Evolutionary conservation across 441 rosid species (phyloP).

Genomic region (Populus tomentosa): DNA sequence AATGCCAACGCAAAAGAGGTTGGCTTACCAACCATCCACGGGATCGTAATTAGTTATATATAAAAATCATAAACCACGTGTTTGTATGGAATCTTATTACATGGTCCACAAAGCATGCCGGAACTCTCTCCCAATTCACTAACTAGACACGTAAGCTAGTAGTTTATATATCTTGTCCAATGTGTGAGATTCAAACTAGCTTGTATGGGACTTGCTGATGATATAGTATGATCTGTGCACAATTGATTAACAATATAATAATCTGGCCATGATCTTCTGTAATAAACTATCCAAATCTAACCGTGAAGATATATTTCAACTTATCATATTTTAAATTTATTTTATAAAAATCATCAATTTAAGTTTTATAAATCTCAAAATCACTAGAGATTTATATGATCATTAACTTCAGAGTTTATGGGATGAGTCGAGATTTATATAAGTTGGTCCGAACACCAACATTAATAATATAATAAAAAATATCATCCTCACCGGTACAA

Average conservation of each 20-base stretch:
- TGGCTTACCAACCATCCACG: slow-evolving; percentile 6
- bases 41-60: background rate
- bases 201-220: background rate
- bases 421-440: too few relatives aligned
- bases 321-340: too few relatives aligned
- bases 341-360: too few relatives aligned
- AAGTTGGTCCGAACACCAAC: too few relatives aligned
- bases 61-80: slow-evolving; percentile 12
- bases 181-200: background rate
- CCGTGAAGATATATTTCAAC: too few relatives aligned
- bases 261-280: background rate
- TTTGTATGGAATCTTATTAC: slow-evolving; percentile 4
- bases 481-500: background rate
- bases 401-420: too few relatives aligned
- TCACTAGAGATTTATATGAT: rapidly evolving
- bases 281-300: too few relatives aligned
- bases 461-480: too few relatives aligned
- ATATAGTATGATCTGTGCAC: background rate
- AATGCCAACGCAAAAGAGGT: background rate
- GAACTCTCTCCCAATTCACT: slow-evolving; percentile 2
- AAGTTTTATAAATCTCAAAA: too few relatives aligned
- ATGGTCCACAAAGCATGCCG: background rate
- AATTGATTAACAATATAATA: too few relatives aligned
- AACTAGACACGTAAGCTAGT: background rate
- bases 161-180: background rate